Base-by-base conservation (phyloP, 2,329 filamentous ascomycete genomes). In the Colletotrichum godetiae region DNA sequence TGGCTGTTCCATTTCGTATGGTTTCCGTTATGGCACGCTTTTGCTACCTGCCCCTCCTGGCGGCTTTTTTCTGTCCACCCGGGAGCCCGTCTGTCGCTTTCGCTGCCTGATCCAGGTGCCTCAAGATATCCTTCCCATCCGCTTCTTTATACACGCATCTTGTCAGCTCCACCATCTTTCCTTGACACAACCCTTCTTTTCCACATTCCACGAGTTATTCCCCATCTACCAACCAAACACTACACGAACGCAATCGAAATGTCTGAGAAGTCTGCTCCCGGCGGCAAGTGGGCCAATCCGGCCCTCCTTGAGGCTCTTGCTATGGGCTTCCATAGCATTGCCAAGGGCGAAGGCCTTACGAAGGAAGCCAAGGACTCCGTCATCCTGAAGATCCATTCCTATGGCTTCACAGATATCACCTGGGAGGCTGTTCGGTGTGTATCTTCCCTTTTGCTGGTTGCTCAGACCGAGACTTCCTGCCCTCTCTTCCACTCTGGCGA, bases 401-500 rank as follows among this genome's bases (percentile, higher is more conserved):
- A 74, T 5, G 80, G 84, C 7, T 78, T 82, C 64, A 65, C 74
- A 5, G 82, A 68, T n/a, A 53, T 84, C 13, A 83, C 82, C 6
- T 87, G 85, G 84, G 83, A 87, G 52, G 85, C 79, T 2, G 80
- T 87, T 63, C 84, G 86, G 86, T 86, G 80, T 62, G 84, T 79
- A 11, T 4, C 37, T 42, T 12, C 35, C 27, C 27, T 29, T 29
- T 29, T 29, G 27, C 27, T 29, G 27, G 27, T 29, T 29, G 27
- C 27, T 29, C 27, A 29, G 27, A 29, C 27, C 27, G 27, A 29
- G 27, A 29, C 27, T 12, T 1, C 37, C 15, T 42, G 37, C 37
- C 6, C 15, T 42, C 37, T 3, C 1, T 59, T 19, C 27, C 24
- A 1, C 29, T 5, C 13, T 37, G 19, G 10, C 13, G 19, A 27